Evolutionary conservation across 2,329 filamentous ascomycete species (phyloP).

Genomic region (Pseudopithomyces chartarum): DNA sequence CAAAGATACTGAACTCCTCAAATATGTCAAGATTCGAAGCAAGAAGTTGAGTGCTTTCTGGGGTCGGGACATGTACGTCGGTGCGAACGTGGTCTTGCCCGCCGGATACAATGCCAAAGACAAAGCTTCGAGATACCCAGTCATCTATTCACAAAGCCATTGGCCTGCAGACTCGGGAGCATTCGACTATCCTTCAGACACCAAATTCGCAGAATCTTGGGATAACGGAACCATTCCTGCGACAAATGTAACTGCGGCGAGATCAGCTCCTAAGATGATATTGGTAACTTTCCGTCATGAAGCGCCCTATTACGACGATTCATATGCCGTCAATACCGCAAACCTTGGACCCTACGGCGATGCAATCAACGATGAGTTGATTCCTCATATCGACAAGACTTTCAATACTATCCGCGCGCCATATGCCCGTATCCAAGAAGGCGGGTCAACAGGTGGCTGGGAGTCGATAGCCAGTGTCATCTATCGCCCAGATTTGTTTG

Average conservation of each 20-base stretch:
- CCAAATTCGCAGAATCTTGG: constrained; percentile 33
- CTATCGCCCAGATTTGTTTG: constrained; percentile 46
- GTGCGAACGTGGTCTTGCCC: constrained; percentile 44
- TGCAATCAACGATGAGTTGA: constrained; percentile 48
- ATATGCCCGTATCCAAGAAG: constrained; percentile 45
- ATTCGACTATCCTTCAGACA: constrained; percentile 22
- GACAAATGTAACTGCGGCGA: constrained; percentile 27
- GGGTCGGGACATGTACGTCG: constrained; percentile 44
- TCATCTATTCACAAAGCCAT: constrained; percentile 44
- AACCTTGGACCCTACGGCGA: constrained; percentile 48
- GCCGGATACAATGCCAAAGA: constrained; percentile 40
- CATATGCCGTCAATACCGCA: constrained; percentile 47
- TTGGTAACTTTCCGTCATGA: constrained; percentile 47
- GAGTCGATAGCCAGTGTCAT: constrained; percentile 42
- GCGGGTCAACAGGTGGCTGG: constrained; percentile 47
- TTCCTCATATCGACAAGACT: constrained; percentile 38
- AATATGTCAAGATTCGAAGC: constrained; percentile 47
- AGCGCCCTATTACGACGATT: constrained; percentile 46
- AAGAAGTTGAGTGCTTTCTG: constrained; percentile 43
- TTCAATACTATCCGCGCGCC: constrained; percentile 45
- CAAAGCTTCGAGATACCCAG: constrained; percentile 38
- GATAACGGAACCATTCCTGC: constrained; percentile 37
- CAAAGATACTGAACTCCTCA: constrained; percentile 37
- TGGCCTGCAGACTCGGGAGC: constrained; percentile 33
- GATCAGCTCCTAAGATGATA: constrained; percentile 43